phyloP scores from a whole-genome alignment of 1,284 basidiomycete genomes.

The Tranzscheliella williamsii region DNA sequence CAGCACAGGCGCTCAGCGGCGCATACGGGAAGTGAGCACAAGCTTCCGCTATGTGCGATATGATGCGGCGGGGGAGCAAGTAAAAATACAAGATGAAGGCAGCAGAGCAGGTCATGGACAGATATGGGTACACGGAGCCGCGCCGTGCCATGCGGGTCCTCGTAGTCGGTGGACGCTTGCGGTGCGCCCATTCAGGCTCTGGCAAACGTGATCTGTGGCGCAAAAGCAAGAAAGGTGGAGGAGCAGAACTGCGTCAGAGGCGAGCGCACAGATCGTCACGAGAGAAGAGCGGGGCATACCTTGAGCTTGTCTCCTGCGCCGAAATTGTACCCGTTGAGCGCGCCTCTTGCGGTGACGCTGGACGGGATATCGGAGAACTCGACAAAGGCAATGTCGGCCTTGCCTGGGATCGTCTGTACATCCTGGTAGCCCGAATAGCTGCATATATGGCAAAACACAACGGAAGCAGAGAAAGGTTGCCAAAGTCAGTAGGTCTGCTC shows the following conservation, averaged over 20 bases:
- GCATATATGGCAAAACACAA: not conserved
- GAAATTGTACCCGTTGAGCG: constrained; percentile 55
- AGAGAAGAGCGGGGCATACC: constrained; percentile 9
- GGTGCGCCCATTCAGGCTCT: constrained; percentile 11
- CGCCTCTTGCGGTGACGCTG: constrained; percentile 50
- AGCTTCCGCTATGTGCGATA: too few species aligned
- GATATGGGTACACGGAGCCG: not conserved
- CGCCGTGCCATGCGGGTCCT: not conserved
- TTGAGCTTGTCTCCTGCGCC: constrained; percentile 53
- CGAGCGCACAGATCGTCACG: too few species aligned
- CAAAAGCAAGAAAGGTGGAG: too few species aligned
- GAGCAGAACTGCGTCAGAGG: too few species aligned
- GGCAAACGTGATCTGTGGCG: constrained; percentile 43
- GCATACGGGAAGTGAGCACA: too few species aligned
- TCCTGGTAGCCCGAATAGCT: constrained; percentile 49
- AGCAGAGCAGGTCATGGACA: not conserved
- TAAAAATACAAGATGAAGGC: not conserved
- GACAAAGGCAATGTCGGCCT: constrained; percentile 56
- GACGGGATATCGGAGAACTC: constrained; percentile 53
- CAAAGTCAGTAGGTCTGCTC: not conserved
- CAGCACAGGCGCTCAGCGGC: too few species aligned
- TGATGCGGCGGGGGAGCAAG: too few species aligned
- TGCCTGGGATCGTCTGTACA: constrained; percentile 57
- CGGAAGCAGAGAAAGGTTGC: not conserved
- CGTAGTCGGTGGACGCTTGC: not conserved